These are phyloP conservation scores for Hyphopichia homilentoma DNA, from an alignment of 805 yeast species.

Conservation along the genomic window DNA sequence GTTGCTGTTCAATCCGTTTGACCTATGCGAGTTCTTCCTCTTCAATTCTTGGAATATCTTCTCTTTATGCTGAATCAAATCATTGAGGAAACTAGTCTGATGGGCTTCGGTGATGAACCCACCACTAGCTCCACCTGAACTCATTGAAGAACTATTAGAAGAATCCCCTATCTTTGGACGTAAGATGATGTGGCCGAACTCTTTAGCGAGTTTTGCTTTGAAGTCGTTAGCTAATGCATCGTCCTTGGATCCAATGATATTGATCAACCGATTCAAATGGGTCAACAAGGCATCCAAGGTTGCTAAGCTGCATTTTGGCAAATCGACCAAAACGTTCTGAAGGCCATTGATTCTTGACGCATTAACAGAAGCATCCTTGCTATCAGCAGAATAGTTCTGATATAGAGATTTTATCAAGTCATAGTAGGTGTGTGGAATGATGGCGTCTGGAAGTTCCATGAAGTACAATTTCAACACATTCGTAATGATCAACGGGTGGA, in stretches of 20 bases:
- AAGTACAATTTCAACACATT: conserved; percentile 69
- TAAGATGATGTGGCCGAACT: conserved; percentile 60
- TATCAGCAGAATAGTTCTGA: conserved; percentile 29
- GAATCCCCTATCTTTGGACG: conserved; percentile 37
- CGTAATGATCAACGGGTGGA: conserved; percentile 58
- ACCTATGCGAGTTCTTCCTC: conserved; percentile 24
- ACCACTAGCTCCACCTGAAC: conserved; percentile 18
- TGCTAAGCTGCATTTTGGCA: conserved; percentile 70
- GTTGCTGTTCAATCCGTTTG: conserved; percentile 4
- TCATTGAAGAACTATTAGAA: conserved; percentile 7
- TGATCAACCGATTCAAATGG: conserved; percentile 64
- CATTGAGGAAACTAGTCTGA: conserved; percentile 56
- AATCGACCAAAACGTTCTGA: conserved; percentile 60
- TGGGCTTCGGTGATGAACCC: conserved; percentile 53
- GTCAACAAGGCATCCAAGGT: conserved; percentile 77
- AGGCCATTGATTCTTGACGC: conserved; percentile 56
- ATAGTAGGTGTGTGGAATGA: conserved; percentile 61
- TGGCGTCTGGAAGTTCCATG: conserved; percentile 75
- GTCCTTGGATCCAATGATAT: conserved; percentile 41
- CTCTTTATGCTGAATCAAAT: conserved; percentile 57
- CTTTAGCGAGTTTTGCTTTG: conserved; percentile 55
- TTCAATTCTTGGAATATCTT: conserved; percentile 62
- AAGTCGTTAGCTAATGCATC: conserved; percentile 29
- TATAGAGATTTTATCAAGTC: conserved; percentile 70
- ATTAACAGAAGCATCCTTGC: conserved; percentile 32